Percentiles rank a stretch among this genome's conserved stretches.
These are phyloP conservation scores for Dioszegia crocea DNA, from an alignment of 768 basidiomycete species.

Conservation along the genomic window DNA sequence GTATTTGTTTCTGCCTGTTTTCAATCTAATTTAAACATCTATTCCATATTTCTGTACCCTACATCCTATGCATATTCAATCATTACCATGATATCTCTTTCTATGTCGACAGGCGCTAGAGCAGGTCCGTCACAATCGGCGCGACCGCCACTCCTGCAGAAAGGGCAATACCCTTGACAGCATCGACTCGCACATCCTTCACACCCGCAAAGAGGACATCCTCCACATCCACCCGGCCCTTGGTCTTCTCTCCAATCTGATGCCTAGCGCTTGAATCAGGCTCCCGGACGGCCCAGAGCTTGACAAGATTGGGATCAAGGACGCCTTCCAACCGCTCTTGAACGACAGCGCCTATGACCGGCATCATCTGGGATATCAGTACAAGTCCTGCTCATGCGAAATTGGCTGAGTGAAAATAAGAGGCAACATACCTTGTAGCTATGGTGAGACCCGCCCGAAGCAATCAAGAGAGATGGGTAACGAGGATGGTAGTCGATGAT, in stretches of 20 bases:
- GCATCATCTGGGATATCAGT: slow-evolving; percentile 14
- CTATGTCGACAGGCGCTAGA: too few species aligned
- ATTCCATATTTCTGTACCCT: too few species aligned
- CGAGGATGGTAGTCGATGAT: slow-evolving; percentile 14
- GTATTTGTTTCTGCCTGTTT: too few species aligned
- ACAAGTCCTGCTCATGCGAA: too few species aligned
- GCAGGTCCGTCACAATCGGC: too few species aligned
- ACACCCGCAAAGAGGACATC: background rate
- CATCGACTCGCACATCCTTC: background rate
- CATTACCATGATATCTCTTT: too few species aligned
- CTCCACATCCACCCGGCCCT: background rate
- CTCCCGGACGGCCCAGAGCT: slow-evolving; percentile 8
- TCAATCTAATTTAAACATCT: background rate
- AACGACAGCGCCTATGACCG: slow-evolving; percentile 22
- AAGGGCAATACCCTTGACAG: background rate
- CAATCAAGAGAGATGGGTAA: slow-evolving; percentile 20
- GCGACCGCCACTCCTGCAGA: background rate
- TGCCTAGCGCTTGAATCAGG: background rate
- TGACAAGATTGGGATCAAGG: slow-evolving; percentile 9
- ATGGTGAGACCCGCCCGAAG: slow-evolving; percentile 19
- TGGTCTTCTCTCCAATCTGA: background rate
- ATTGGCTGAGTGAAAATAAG: background rate
- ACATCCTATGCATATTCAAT: background rate
- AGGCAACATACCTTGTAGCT: slow-evolving; percentile 9
- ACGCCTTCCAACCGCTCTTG: slow-evolving; percentile 14